phyloP scores from a whole-genome alignment of 116 monocot genomes.

The Papilionanthe hybrid region DNA sequence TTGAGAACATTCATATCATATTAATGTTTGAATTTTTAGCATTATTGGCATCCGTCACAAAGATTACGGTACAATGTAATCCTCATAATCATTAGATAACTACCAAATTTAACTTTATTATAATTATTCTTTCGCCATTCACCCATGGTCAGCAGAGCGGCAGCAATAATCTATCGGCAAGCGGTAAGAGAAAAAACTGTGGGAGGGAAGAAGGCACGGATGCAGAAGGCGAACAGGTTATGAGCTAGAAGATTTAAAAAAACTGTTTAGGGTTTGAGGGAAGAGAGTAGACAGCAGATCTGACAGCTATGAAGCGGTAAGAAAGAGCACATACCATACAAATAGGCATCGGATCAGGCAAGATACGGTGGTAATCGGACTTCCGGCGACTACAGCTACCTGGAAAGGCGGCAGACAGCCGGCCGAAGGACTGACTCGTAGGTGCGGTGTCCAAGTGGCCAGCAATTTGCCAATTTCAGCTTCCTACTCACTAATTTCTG shows the following conservation, averaged over 20 bases:
- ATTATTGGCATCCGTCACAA: too few relatives aligned
- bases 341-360: not conserved
- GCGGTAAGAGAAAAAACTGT: not conserved
- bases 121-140: too few relatives aligned
- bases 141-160: not conserved
- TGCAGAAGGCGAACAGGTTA: not conserved
- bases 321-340: not conserved
- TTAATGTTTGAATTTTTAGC: too few relatives aligned
- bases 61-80: too few relatives aligned
- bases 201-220: not conserved
- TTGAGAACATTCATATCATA: too few relatives aligned
- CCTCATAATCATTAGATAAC: too few relatives aligned
- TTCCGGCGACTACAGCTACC: not conserved
- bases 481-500: not conserved
- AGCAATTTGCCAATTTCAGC: not conserved
- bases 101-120: too few relatives aligned
- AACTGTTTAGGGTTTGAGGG: not conserved
- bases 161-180: not conserved
- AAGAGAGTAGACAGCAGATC: not conserved
- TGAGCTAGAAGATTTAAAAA: not conserved
- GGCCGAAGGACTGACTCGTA: not conserved
- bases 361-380: not conserved
- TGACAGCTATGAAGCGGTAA: not conserved
- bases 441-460: not conserved
- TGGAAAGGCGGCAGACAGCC: not conserved